Evolutionary conservation across 345 rosid genomes (phyloP), one percentile per base, ranked within the genome.

Genomic region (Eucalyptus pauciflora): DNA sequence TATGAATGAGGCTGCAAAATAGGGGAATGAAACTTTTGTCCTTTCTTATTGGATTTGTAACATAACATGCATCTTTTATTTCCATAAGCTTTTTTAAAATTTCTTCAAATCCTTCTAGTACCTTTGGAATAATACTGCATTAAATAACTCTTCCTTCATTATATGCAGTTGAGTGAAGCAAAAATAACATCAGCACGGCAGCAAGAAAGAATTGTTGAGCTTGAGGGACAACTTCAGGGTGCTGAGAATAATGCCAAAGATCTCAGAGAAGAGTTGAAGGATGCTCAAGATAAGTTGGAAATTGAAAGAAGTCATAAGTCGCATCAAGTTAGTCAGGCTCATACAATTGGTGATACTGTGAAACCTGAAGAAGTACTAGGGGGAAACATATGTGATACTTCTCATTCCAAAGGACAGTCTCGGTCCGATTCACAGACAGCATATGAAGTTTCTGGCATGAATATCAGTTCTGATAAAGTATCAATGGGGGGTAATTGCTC

Each of bases 191-290:
- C 95, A 64, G 86, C 92, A 90, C 90, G 88, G 90, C 97, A 94
- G 89, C 94, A 92, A 87, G 93, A 79, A 87, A 96, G 91, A 92
- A 94, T 97, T 88, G 97, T 93, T 45, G 99, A 96, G 92, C 97
- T 97, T 88, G 98, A 97, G 91, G 95, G 97, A 89, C 99, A 93
- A 91, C 94, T 97, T 49, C 96, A 96, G 87, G 99, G 96, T 94
- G 97, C 99, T 87, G 96, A 96, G 92, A 97, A 95, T 91, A 94
- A 95, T 69, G 99, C 95, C 51, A 94, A 94, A 92, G 99, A 96
- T 89, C 96, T 97, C 86, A 94, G 97, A 91, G 91, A 93, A 89
- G 99, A 97, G 89, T 92, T 96, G 92, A 93, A 93, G 89, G 93
- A 92, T 91, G 90, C 92, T 43, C 98, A 91, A 58, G 95, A 93